These are phyloP conservation scores for Sporothrix dimorphospora DNA, from an alignment of 2,329 filamentous ascomycete genomes.

Conservation along the genomic window DNA sequence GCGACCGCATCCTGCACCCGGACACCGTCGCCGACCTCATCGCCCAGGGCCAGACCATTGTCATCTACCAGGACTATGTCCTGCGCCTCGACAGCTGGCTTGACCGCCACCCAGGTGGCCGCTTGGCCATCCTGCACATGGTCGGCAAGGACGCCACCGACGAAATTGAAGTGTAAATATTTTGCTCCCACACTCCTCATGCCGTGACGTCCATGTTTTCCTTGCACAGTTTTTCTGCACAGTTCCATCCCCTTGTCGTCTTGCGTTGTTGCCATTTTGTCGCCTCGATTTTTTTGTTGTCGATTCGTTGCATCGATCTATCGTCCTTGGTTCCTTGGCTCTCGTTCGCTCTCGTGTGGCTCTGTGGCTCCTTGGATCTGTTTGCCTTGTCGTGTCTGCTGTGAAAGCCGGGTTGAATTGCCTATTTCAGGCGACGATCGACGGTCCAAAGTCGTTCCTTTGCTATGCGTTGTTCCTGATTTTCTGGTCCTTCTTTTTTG, in stretches of 20 bases:
- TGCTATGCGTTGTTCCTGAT: background rate
- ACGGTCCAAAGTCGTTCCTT: background rate
- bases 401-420: background rate
- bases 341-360: background rate
- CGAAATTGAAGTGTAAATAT: slow-evolving; percentile 59
- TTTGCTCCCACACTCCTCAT: background rate
- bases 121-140: slow-evolving; percentile 63
- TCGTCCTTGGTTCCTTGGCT: background rate
- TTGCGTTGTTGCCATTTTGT: background rate
- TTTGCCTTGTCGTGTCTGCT: background rate
- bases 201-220: background rate
- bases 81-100: slow-evolving; percentile 63
- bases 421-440: background rate
- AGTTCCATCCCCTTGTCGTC: background rate
- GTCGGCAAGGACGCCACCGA: slow-evolving; percentile 62
- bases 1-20: slow-evolving; percentile 44
- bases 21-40: slow-evolving; percentile 56
- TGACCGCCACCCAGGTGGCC: slow-evolving; percentile 61
- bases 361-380: background rate
- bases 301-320: no score
- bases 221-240: background rate
- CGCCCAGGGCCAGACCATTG: slow-evolving; percentile 57
- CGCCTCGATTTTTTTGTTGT: background rate
- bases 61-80: slow-evolving; percentile 59
- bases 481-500: background rate